Evolutionary conservation across 2,329 filamentous ascomycete species (phyloP).

Genomic region (Thielaviopsis ethacetica): DNA sequence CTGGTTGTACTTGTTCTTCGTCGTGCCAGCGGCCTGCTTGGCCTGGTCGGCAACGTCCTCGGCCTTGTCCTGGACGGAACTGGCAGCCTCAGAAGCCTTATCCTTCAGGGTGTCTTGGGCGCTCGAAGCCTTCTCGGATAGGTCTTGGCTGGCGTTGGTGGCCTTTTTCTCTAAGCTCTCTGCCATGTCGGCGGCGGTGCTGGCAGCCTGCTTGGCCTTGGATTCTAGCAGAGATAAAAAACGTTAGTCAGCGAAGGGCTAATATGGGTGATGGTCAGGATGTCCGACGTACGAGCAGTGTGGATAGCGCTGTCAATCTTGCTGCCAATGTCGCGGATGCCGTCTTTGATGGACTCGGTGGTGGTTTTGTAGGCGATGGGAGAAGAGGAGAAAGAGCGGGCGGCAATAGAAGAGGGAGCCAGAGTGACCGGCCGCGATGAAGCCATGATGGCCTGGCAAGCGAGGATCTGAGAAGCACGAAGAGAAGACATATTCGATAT

Average conservation of each 20-base stretch:
- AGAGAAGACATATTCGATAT: constrained; percentile 3
- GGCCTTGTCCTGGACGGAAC: constrained; percentile 22
- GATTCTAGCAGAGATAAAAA: constrained; percentile 1
- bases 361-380: constrained; percentile 29
- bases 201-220: constrained; percentile 19
- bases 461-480: constrained; percentile 17
- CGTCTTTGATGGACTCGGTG: constrained; percentile 41
- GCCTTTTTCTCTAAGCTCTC: constrained; percentile 25
- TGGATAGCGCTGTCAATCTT: constrained; percentile 47
- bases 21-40: constrained; percentile 26
- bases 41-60: constrained; percentile 20
- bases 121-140: constrained; percentile 26
- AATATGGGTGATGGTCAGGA: not conserved
- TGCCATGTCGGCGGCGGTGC: constrained; percentile 14
- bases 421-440: constrained; percentile 18
- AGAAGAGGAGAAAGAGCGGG: constrained; percentile 35
- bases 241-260: not conserved
- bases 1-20: constrained; percentile 24
- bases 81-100: constrained; percentile 15
- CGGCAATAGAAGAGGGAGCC: constrained; percentile 22
- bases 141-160: constrained; percentile 26
- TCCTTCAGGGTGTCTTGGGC: constrained; percentile 24
- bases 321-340: constrained; percentile 38
- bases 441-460: constrained; percentile 24
- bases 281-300: constrained; percentile 30